A percentile compares a stretch with the other conserved stretches of the same genome.
phyloP scores from a whole-genome alignment of 768 basidiomycete genomes.

The Rhodotorula taiwanensis region DNA sequence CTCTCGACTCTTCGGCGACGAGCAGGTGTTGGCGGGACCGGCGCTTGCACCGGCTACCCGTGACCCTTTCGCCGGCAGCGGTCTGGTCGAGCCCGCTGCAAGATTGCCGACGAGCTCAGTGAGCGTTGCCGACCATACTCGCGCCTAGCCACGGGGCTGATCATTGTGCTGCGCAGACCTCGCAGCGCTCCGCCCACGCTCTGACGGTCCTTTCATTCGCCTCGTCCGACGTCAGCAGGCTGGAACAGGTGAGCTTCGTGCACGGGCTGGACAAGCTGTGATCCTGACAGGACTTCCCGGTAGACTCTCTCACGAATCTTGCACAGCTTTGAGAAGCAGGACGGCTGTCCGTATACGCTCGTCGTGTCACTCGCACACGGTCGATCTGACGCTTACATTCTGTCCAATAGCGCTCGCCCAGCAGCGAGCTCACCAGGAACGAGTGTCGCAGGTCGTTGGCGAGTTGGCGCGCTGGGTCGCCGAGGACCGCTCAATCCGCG shows the following conservation, averaged over 20 bases:
- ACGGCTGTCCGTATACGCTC: background rate
- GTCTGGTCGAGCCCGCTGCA: conserved; percentile 1
- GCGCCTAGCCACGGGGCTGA: too few relatives aligned
- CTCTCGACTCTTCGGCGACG: background rate
- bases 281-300: background rate
- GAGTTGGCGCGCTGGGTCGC: conserved; percentile 27
- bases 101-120: too few relatives aligned
- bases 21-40: too few relatives aligned
- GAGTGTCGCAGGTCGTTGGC: conserved; percentile 12
- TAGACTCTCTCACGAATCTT: conserved; percentile 13
- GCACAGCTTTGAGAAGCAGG: conserved; percentile 10
- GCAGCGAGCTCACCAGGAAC: conserved; percentile 10
- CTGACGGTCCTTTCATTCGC: too few relatives aligned
- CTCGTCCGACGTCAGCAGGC: background rate
- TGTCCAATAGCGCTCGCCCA: background rate
- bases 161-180: background rate
- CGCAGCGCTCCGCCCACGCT: too few relatives aligned
- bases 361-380: background rate
- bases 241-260: conserved; percentile 5
- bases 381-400: background rate
- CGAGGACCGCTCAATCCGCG: conserved; percentile 21
- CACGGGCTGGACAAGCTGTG: too few relatives aligned
- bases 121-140: too few relatives aligned
- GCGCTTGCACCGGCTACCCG: background rate
- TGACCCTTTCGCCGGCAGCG: conserved; percentile 10